phyloP scores from a whole-genome alignment of 108 stramenopile genomes.

The Nitzschia putrida region DNA sequence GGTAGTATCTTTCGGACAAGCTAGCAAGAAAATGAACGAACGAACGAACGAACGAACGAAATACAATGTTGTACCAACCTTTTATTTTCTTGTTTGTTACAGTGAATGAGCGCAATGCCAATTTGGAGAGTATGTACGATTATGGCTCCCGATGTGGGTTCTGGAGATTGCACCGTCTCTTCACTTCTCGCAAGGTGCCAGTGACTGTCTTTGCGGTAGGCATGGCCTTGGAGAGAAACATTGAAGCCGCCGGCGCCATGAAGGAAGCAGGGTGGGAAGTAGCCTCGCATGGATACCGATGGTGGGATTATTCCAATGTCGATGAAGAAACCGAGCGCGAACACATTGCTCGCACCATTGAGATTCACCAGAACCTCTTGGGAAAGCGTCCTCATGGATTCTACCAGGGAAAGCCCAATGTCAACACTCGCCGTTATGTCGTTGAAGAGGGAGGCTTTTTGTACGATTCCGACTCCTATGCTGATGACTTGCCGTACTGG shows the following conservation, averaged over 20 bases:
- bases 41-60: too few relatives aligned
- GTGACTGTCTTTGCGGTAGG: slow-evolving; percentile 94
- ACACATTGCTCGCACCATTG: slow-evolving; percentile 86
- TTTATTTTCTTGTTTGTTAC: slow-evolving; percentile 3
- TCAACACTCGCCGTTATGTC: slow-evolving; percentile 72
- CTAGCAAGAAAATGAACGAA: too few relatives aligned
- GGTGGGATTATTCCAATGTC: slow-evolving; percentile 90
- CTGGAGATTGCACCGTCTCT: slow-evolving; percentile 88
- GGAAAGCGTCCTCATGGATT: slow-evolving; percentile 88
- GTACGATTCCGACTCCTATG: slow-evolving; percentile 91
- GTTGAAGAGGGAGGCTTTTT: slow-evolving; percentile 92
- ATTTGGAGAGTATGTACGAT: slow-evolving; percentile 93
- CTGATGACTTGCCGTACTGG: slow-evolving; percentile 95
- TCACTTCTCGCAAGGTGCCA: slow-evolving; percentile 73
- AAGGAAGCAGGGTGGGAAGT: slow-evolving; percentile 88
- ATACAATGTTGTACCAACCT: slow-evolving; percentile 8
- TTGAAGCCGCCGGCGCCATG: slow-evolving; percentile 77
- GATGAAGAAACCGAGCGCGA: slow-evolving; percentile 81
- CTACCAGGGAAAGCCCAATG: slow-evolving; percentile 93
- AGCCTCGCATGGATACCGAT: slow-evolving; percentile 89
- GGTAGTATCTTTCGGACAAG: too few relatives aligned
- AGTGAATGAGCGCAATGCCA: slow-evolving; percentile 55
- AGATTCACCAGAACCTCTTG: slow-evolving; percentile 81
- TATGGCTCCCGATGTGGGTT: slow-evolving; percentile 92
- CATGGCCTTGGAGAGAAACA: slow-evolving; percentile 92